A percentile compares a stretch with the other conserved stretches of the same genome.
These are phyloP conservation scores for Zarea fungicola DNA, from an alignment of 2,329 filamentous ascomycete genomes.

Conservation along the genomic window DNA sequence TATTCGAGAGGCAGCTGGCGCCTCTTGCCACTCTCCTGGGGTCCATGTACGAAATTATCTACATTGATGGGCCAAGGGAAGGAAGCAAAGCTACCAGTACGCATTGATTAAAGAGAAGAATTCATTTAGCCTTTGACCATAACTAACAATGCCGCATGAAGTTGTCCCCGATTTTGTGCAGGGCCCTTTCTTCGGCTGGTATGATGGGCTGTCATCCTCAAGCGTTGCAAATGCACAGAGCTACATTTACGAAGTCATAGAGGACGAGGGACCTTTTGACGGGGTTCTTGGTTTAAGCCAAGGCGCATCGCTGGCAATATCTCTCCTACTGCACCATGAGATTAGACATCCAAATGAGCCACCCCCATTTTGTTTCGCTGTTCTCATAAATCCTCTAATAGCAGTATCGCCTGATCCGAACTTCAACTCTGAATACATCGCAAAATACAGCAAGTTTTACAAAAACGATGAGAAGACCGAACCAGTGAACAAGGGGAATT, in stretches of 20 bases:
- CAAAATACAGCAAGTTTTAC: not conserved
- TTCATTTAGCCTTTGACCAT: not conserved
- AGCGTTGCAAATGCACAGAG: not conserved
- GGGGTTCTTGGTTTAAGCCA: not conserved
- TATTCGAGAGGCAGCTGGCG: not conserved
- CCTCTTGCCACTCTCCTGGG: not conserved
- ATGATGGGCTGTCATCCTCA: not conserved
- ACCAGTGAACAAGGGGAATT: too few species aligned
- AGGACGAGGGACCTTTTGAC: not conserved
- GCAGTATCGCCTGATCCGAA: not conserved
- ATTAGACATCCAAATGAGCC: not conserved
- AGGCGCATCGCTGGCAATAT: not conserved
- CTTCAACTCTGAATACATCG: not conserved
- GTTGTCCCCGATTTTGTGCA: not conserved
- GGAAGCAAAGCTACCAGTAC: not conserved
- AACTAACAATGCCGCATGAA: not conserved
- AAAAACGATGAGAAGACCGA: not conserved
- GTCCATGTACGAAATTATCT: not conserved
- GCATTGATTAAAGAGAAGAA: too few species aligned
- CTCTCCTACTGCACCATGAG: not conserved
- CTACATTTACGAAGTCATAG: not conserved
- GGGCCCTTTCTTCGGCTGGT: not conserved
- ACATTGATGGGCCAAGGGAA: not conserved
- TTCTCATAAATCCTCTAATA: not conserved
- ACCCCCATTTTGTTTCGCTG: not conserved